Percentiles rank a stretch among this genome's conserved stretches.
phyloP scores from a whole-genome alignment of 805 yeast genomes.

The Candida corydali region DNA sequence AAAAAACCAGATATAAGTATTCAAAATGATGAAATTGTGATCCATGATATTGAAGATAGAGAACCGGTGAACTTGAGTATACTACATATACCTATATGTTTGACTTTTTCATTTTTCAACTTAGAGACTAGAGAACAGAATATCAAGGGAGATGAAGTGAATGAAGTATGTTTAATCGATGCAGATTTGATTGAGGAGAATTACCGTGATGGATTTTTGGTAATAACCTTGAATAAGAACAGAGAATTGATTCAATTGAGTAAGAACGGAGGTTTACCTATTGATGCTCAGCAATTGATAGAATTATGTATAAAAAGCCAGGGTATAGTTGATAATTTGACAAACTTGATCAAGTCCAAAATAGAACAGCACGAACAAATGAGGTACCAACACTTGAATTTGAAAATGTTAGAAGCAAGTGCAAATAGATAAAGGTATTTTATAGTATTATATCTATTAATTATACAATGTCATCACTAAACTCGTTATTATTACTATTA shows the following conservation, averaged over 20 bases:
- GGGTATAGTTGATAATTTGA: slow-evolving; percentile 55
- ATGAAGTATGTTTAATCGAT: slow-evolving; percentile 66
- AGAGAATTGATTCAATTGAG: slow-evolving; percentile 86
- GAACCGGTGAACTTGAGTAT: slow-evolving; percentile 84
- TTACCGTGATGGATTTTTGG: slow-evolving; percentile 71
- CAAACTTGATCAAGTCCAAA: slow-evolving; percentile 56
- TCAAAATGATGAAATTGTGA: slow-evolving; percentile 49
- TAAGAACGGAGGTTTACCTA: slow-evolving; percentile 85
- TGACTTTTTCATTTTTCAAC: slow-evolving; percentile 83
- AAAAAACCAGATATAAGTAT: slow-evolving; percentile 74
- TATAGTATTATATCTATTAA: slow-evolving; percentile 1
- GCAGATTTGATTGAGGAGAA: slow-evolving; percentile 75
- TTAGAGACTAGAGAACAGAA: slow-evolving; percentile 61
- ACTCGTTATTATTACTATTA: slow-evolving; percentile 2
- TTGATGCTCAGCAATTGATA: slow-evolving; percentile 66
- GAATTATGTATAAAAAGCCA: slow-evolving; percentile 68
- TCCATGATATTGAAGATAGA: slow-evolving; percentile 72
- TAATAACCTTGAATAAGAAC: slow-evolving; percentile 84
- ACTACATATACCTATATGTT: slow-evolving; percentile 85
- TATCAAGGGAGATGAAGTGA: slow-evolving; percentile 60
- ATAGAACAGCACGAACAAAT: slow-evolving; percentile 51
- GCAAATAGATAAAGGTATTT: slow-evolving; percentile 20
- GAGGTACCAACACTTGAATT: slow-evolving; percentile 36
- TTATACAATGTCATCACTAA: slow-evolving; percentile 7
- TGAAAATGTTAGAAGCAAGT: slow-evolving; percentile 34